Evolutionary conservation across 495 filamentous ascomycete species (phyloP).

Genomic region (Daldinia vernicosa): DNA sequence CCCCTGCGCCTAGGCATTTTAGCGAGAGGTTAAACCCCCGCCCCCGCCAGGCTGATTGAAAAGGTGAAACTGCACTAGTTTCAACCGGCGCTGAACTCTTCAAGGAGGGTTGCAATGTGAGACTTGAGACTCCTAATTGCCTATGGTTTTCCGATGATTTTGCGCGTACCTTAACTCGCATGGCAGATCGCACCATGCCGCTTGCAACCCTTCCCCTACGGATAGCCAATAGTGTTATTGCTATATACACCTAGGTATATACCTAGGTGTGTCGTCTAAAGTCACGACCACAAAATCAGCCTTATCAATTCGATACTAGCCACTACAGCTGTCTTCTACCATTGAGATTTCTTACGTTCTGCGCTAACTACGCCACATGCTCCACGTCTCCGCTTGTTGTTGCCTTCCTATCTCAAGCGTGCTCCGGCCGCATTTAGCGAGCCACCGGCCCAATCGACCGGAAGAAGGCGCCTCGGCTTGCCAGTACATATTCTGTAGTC

Average conservation of each 20-base stretch:
- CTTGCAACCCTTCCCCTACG: background rate
- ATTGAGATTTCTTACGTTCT: background rate
- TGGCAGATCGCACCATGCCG: background rate
- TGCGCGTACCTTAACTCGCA: background rate
- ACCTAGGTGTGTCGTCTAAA: background rate
- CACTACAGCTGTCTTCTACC: background rate
- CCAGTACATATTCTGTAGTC: background rate
- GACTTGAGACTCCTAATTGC: background rate
- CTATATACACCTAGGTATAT: background rate
- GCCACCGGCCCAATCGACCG: background rate
- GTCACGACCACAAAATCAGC: background rate
- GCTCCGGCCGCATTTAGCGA: background rate
- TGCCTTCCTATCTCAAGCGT: background rate
- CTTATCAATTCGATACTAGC: conserved; percentile 16
- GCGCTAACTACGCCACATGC: background rate
- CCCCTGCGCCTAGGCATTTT: conserved; percentile 21
- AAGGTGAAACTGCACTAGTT: conserved; percentile 38
- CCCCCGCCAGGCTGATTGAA: conserved; percentile 21
- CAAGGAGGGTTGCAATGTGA: background rate
- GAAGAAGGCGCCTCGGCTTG: conserved; percentile 6
- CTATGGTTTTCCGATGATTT: background rate
- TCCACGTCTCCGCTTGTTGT: too few relatives aligned
- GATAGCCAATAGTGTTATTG: conserved; percentile 5
- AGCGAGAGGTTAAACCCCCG: conserved; percentile 34
- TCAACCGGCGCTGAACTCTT: conserved; percentile 29